Evolutionary conservation across 768 basidiomycete genomes (phyloP).

Genomic region (Cubamyces lactineus): DNA sequence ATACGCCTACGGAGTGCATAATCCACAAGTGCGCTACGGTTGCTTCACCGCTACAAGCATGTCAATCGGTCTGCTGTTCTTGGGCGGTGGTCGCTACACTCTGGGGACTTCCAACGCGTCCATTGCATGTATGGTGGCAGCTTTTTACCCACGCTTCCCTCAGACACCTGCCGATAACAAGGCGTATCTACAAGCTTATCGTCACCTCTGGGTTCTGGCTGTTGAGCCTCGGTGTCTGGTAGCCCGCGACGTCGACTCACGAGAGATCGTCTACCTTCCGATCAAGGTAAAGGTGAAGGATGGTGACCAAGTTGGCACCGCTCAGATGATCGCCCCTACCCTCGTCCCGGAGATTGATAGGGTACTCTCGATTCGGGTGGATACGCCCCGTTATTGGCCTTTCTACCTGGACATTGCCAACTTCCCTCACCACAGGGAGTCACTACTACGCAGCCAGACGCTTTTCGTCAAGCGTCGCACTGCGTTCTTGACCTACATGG

Average conservation of each 20-base stretch:
- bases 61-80: constrained; percentile 88
- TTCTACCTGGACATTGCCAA: constrained; percentile 80
- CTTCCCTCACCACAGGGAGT: constrained; percentile 66
- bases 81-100: constrained; percentile 91
- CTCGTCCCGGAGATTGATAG: constrained; percentile 88
- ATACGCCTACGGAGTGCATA: constrained; percentile 87
- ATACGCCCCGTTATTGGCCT: constrained; percentile 96
- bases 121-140: constrained; percentile 84
- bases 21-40: constrained; percentile 76
- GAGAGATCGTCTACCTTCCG: constrained; percentile 89
- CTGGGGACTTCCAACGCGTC: constrained; percentile 91
- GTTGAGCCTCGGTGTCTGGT: constrained; percentile 92
- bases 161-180: constrained; percentile 83
- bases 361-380: constrained; percentile 80
- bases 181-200: constrained; percentile 87
- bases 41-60: constrained; percentile 90
- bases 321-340: constrained; percentile 88
- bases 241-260: constrained; percentile 89
- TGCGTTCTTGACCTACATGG: constrained; percentile 90
- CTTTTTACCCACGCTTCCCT: constrained; percentile 92
- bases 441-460: constrained; percentile 76
- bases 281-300: constrained; percentile 85
- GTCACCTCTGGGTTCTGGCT: constrained; percentile 96
- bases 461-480: constrained; percentile 91
- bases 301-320: constrained; percentile 59